These are phyloP conservation scores for Penicillium pulvis DNA, from an alignment of 495 filamentous ascomycete species.

Conservation along the genomic window DNA sequence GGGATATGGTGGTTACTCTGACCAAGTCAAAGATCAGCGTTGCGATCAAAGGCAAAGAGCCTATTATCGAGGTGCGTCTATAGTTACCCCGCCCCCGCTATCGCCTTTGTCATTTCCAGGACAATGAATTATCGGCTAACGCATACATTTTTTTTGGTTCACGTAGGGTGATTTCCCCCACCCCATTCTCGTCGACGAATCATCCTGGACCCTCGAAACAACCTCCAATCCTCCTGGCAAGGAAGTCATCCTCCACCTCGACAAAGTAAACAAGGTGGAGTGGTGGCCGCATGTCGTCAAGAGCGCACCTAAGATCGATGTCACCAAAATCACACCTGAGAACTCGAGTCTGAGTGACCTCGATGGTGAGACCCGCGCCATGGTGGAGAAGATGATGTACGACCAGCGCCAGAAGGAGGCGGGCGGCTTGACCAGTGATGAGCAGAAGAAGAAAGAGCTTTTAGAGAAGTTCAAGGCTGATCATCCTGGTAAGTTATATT, in stretches of 20 bases:
- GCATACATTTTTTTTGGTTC: not conserved
- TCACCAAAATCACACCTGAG: constrained; percentile 91
- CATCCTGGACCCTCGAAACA: constrained; percentile 88
- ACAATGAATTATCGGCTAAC: not conserved
- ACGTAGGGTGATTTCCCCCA: constrained; percentile 81
- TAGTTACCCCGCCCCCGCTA: not conserved
- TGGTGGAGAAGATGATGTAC: constrained; percentile 99
- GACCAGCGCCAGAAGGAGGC: constrained; percentile 97
- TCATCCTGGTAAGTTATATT: constrained; percentile 74
- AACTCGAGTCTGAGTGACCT: constrained; percentile 86
- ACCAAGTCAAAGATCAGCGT: constrained; percentile 78
- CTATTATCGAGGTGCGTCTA: constrained; percentile 74
- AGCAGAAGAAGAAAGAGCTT: constrained; percentile 89
- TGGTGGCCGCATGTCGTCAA: constrained; percentile 96
- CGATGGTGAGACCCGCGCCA: constrained; percentile 92
- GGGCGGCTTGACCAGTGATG: constrained; percentile 84
- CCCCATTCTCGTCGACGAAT: constrained; percentile 78
- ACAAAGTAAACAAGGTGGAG: constrained; percentile 96
- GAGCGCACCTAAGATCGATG: constrained; percentile 79
- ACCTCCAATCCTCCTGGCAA: constrained; percentile 62
- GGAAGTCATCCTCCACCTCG: constrained; percentile 84
- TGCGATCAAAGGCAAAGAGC: constrained; percentile 83
- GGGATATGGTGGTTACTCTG: constrained; percentile 81
- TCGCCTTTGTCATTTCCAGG: not conserved
- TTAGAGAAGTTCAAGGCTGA: constrained; percentile 87